Evolutionary conservation across 2,329 filamentous ascomycete species (phyloP).

Genomic region (Dothidotthia symphoricarpi): DNA sequence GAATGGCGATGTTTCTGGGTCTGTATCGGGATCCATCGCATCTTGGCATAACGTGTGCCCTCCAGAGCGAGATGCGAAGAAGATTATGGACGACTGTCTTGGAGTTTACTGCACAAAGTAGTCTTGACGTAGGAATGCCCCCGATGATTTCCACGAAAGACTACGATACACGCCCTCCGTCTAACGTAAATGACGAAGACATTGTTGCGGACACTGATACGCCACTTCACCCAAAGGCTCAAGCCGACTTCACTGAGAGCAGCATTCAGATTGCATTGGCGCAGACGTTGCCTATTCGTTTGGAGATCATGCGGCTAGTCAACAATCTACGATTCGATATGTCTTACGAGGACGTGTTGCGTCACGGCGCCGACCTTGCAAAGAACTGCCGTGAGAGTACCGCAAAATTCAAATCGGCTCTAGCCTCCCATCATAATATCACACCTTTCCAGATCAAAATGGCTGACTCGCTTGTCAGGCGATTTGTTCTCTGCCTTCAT

Average conservation of each 20-base stretch:
- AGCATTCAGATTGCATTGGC: constrained; percentile 39
- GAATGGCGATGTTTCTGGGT: constrained; percentile 44
- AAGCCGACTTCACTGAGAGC: constrained; percentile 34
- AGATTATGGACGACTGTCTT: constrained; percentile 33
- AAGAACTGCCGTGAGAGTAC: constrained; percentile 21
- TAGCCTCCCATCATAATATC: constrained; percentile 7
- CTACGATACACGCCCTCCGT: constrained; percentile 40
- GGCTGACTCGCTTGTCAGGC: constrained; percentile 53
- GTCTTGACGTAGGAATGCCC: constrained; percentile 39
- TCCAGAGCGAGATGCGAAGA: constrained; percentile 41
- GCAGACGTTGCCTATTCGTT: constrained; percentile 37
- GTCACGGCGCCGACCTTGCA: constrained; percentile 27
- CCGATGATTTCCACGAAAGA: constrained; percentile 40
- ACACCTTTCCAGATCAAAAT: constrained; percentile 50
- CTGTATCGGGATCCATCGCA: constrained; percentile 42
- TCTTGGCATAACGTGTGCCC: constrained; percentile 38
- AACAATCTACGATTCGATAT: constrained; percentile 34
- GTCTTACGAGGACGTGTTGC: constrained; percentile 31
- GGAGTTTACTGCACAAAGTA: constrained; percentile 40
- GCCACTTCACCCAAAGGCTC: constrained; percentile 22
- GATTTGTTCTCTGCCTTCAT: constrained; percentile 58
- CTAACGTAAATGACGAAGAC: constrained; percentile 45
- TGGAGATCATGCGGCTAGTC: constrained; percentile 36
- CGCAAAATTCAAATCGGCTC: constrained; percentile 14
- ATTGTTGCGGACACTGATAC: constrained; percentile 27